These are phyloP conservation scores for Lasiosphaeria ovina DNA, from an alignment of 495 filamentous ascomycete genomes.

Conservation along the genomic window DNA sequence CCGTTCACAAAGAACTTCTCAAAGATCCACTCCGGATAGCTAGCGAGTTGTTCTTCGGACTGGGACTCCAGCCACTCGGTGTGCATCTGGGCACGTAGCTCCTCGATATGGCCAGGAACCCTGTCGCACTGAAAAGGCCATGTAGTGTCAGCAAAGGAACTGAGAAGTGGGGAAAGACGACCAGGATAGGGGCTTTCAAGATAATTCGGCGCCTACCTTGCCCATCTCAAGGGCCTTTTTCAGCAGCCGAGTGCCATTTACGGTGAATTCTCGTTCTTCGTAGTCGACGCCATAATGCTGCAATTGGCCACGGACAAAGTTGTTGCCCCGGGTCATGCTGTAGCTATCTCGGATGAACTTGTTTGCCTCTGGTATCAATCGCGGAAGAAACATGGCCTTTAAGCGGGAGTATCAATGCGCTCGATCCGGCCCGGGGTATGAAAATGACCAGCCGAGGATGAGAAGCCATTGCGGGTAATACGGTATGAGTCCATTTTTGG, in stretches of 20 bases:
- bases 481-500: too few relatives aligned
- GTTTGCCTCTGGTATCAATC: neutral
- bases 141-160: too few relatives aligned
- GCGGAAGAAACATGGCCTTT: slow-evolving; percentile 7
- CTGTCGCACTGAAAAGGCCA: neutral
- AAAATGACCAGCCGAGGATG: neutral
- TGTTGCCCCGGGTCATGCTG: too few relatives aligned
- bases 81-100: slow-evolving; percentile 7
- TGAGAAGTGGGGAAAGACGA: too few relatives aligned
- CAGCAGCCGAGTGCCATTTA: slow-evolving; percentile 1
- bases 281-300: slow-evolving; percentile 9
- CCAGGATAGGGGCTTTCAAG: too few relatives aligned
- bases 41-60: neutral
- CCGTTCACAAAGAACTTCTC: slow-evolving; percentile 7
- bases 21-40: neutral
- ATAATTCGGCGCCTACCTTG: neutral
- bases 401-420: slow-evolving; percentile 1
- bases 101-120: slow-evolving; percentile 4
- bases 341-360: neutral
- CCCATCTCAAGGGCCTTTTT: slow-evolving; percentile 7
- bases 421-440: neutral
- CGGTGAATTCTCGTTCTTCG: neutral
- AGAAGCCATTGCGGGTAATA: slow-evolving; percentile 7
- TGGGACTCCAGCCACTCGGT: neutral
- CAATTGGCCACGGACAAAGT: slow-evolving; percentile 5